Evolutionary conservation across 2,329 filamentous ascomycete genomes (phyloP).

Genomic region (Colletotrichum endophyticum): DNA sequence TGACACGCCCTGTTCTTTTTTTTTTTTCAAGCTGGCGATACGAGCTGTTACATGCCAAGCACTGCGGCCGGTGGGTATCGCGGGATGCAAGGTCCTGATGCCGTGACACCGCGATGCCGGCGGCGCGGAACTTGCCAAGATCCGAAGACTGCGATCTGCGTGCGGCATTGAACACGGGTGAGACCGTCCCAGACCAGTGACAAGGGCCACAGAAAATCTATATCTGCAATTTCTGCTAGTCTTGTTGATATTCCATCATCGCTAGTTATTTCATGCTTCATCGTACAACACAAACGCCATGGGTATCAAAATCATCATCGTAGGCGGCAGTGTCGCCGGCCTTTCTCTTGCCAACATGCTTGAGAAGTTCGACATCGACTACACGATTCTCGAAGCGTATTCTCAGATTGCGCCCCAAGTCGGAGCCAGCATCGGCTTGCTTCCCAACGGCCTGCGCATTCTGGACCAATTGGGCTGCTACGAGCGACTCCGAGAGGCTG

Average conservation of each 20-base stretch:
- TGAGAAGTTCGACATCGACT: slow-evolving; percentile 50
- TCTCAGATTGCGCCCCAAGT: slow-evolving; percentile 45
- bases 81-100: background rate
- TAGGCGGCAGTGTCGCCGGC: slow-evolving; percentile 54
- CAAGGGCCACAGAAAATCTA: background rate
- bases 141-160: background rate
- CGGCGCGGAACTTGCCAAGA: background rate
- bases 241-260: background rate
- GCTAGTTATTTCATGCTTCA: background rate
- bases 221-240: background rate
- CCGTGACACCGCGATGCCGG: background rate
- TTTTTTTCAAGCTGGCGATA: background rate
- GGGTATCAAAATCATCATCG: slow-evolving; percentile 47
- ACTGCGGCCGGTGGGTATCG: background rate
- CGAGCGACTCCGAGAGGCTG: slow-evolving; percentile 26
- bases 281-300: background rate
- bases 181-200: background rate
- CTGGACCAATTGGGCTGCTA: slow-evolving; percentile 51
- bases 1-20: background rate
- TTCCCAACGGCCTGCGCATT: slow-evolving; percentile 46
- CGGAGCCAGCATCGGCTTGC: slow-evolving; percentile 52
- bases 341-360: slow-evolving; percentile 38
- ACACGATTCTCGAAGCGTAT: slow-evolving; percentile 50
- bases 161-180: background rate
- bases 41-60: background rate